These are phyloP conservation scores for Ballota nigra DNA, from an alignment of 257 asterid species.

Conservation along the genomic window DNA sequence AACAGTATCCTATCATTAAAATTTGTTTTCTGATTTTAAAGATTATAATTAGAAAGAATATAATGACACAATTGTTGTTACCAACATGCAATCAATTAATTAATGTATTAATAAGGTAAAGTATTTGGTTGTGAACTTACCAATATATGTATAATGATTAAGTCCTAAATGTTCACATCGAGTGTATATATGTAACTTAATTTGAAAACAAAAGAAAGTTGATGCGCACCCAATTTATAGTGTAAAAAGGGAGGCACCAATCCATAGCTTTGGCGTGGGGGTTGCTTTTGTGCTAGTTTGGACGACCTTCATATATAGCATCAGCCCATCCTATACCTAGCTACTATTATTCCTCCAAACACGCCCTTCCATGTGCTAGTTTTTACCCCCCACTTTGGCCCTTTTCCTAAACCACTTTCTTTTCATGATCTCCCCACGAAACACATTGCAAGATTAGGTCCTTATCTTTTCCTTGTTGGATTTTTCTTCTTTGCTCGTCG, in stretches of 20 bases:
- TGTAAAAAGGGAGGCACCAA: neutral
- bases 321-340: conserved; percentile 30
- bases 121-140: no score
- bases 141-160: neutral
- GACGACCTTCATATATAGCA: conserved; percentile 41
- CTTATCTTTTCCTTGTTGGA: conserved; percentile 57
- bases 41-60: no score
- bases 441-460: conserved; percentile 49
- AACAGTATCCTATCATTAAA: no score
- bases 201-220: conserved; percentile 31
- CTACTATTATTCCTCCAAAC: conserved; percentile 61
- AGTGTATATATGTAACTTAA: neutral
- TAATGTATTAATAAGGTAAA: no score
- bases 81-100: no score
- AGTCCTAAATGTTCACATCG: neutral
- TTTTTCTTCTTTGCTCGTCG: conserved; percentile 37
- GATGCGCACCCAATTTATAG: conserved; percentile 25
- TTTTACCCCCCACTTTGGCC: conserved; percentile 44
- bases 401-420: conserved; percentile 41
- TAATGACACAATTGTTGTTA: no score
- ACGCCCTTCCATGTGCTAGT: conserved; percentile 66
- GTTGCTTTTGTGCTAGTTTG: conserved; percentile 12
- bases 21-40: no score
- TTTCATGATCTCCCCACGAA: conserved; percentile 42
- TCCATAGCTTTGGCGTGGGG: neutral